These are phyloP conservation scores for Gardenia jasminoides DNA, from an alignment of 257 asterid species.

Conservation along the genomic window DNA sequence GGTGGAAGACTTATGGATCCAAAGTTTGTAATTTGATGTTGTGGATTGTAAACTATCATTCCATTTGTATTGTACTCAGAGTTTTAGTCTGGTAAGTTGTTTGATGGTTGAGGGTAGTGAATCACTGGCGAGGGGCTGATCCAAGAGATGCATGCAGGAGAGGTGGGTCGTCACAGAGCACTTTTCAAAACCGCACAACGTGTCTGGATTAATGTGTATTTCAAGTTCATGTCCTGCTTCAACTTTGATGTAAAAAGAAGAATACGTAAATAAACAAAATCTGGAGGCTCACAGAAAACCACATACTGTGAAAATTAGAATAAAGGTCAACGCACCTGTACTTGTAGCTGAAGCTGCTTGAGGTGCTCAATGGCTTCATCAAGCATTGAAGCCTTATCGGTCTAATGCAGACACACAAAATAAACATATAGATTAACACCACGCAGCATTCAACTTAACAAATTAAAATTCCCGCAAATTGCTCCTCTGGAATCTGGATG, in stretches of 20 bases:
- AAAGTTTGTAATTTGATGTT: too few species aligned
- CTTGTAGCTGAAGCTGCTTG: slow-evolving; percentile 89
- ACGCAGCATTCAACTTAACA: not conserved
- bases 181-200: not conserved
- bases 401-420: slow-evolving; percentile 36
- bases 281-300: not conserved
- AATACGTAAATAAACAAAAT: too few species aligned
- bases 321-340: slow-evolving; percentile 43
- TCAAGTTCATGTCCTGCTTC: not conserved
- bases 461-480: not conserved
- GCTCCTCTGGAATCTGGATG: not conserved
- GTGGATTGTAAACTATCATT: too few species aligned
- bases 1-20: too few species aligned
- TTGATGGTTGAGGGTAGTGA: too few species aligned
- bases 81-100: too few species aligned
- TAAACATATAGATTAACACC: slow-evolving; percentile 2
- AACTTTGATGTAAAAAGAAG: not conserved
- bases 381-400: slow-evolving; percentile 92
- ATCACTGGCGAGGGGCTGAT: too few species aligned
- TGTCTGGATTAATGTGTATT: not conserved
- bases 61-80: too few species aligned
- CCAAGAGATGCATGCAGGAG: too few species aligned
- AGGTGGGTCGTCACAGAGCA: too few species aligned
- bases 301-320: not conserved
- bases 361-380: slow-evolving; percentile 84